These are phyloP conservation scores for Clonostachys byssicola DNA, from an alignment of 2,329 filamentous ascomycete genomes.

Conservation along the genomic window DNA sequence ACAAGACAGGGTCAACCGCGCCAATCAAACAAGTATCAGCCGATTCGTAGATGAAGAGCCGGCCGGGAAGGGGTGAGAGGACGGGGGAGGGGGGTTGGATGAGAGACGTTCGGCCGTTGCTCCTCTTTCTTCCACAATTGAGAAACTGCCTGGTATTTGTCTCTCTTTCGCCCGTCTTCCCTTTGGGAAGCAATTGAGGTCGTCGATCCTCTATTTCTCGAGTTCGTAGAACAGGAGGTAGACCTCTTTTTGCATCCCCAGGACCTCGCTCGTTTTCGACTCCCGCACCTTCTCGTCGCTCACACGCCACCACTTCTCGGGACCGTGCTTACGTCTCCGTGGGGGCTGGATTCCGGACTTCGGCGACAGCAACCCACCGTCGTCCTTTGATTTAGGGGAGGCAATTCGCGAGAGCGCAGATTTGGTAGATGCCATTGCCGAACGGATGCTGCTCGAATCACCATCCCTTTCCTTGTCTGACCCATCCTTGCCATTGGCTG, in stretches of 20 bases:
- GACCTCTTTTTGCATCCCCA: conserved; percentile 92
- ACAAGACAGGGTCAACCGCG: no score
- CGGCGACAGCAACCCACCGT: conserved; percentile 9
- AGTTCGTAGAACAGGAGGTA: conserved; percentile 96
- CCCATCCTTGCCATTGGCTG: conserved; percentile 17
- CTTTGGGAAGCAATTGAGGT: no score
- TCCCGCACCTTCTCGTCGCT: conserved; percentile 97
- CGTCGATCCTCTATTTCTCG: conserved; percentile 36
- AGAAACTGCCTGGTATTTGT: no score
- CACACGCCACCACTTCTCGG: conserved; percentile 91
- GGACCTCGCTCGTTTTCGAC: conserved; percentile 84
- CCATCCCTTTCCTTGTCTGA: conserved; percentile 28
- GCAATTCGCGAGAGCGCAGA: conserved; percentile 48
- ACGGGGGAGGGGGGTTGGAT: no score
- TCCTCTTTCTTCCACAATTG: no score
- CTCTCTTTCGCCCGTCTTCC: no score
- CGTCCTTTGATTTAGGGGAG: conserved; percentile 24
- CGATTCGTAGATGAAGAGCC: no score
- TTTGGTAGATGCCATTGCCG: conserved; percentile 51
- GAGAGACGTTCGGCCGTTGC: no score
- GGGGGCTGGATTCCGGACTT: conserved; percentile 21
- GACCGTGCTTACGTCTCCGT: conserved; percentile 51
- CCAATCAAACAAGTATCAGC: no score
- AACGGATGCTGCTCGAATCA: conserved; percentile 49
- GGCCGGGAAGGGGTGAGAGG: no score